Evolutionary conservation across 305 asterid species (phyloP).

Genomic region (Fraxinus baroniana): DNA sequence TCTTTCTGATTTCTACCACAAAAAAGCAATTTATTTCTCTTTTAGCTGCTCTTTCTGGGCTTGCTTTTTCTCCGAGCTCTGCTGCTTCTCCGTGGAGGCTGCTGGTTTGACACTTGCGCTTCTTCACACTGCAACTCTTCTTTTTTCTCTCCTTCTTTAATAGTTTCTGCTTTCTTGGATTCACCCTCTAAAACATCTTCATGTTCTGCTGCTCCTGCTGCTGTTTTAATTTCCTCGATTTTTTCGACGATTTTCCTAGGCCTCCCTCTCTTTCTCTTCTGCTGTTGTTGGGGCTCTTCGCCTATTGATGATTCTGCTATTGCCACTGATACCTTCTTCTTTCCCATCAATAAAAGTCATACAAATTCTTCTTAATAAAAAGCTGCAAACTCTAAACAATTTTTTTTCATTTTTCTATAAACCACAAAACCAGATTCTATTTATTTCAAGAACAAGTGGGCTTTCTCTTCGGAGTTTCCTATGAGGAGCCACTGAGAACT

Average conservation of each 20-base stretch:
- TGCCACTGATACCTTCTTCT: slow-evolving; percentile 49
- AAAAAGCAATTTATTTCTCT: background rate
- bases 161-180: slow-evolving; percentile 33
- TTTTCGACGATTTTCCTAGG: slow-evolving; percentile 45
- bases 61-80: slow-evolving; percentile 59
- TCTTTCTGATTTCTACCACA: background rate
- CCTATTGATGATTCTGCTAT: slow-evolving; percentile 48
- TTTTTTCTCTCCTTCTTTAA: slow-evolving; percentile 20
- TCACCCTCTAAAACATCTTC: slow-evolving; percentile 28
- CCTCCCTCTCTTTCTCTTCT: slow-evolving; percentile 58
- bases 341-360: slow-evolving; percentile 39
- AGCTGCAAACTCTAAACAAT: background rate
- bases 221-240: slow-evolving; percentile 22
- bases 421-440: background rate
- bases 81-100: slow-evolving; percentile 37
- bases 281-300: slow-evolving; percentile 29
- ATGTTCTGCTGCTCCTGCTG: background rate
- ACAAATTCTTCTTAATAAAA: background rate
- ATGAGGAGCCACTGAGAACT: background rate
- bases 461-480: background rate
- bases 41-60: slow-evolving; percentile 60
- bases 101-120: slow-evolving; percentile 19
- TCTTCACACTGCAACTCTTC: slow-evolving; percentile 28
- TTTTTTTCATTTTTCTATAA: background rate
- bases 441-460: background rate